phyloP scores from a whole-genome alignment of 1,284 basidiomycete species.

The Trichosporon inkin region DNA sequence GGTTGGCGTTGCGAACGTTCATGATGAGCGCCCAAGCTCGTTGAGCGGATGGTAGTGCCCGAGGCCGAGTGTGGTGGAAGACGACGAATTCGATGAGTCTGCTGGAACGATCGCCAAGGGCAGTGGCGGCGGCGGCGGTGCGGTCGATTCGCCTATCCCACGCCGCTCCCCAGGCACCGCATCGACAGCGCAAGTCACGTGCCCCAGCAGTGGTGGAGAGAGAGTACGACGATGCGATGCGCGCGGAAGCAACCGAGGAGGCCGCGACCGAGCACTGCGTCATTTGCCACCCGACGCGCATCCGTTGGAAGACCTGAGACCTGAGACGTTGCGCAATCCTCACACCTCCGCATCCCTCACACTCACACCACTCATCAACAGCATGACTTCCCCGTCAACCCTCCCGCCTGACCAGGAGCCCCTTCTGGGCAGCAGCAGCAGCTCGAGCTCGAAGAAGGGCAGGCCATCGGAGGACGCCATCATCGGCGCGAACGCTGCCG shows the following conservation, averaged over 20 bases:
- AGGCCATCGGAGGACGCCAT: slow-evolving; percentile 10
- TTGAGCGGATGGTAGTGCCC: slow-evolving; percentile 8
- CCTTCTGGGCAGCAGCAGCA: slow-evolving; percentile 29
- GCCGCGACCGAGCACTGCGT: too few species aligned
- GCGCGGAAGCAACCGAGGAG: background rate
- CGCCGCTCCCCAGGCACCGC: background rate
- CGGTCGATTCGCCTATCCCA: background rate
- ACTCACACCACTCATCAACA: background rate
- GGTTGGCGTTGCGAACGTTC: slow-evolving; percentile 6
- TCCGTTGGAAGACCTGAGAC: background rate
- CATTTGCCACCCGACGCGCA: background rate
- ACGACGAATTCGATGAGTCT: slow-evolving; percentile 2
- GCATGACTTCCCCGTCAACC: slow-evolving; percentile 29
- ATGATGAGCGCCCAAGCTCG: slow-evolving; percentile 7
- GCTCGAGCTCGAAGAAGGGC: slow-evolving; percentile 13
- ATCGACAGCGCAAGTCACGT: background rate
- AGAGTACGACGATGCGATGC: background rate
- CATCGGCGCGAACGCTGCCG: background rate
- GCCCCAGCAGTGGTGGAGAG: background rate
- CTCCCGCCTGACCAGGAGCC: slow-evolving; percentile 30
- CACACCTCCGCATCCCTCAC: background rate
- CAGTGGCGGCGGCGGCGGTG: background rate
- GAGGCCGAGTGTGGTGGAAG: slow-evolving; percentile 1
- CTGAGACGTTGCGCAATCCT: background rate
- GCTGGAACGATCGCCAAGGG: background rate